Base-by-base conservation (phyloP, 352 stramenopile species). In the Pythium rishiriense region DNA sequence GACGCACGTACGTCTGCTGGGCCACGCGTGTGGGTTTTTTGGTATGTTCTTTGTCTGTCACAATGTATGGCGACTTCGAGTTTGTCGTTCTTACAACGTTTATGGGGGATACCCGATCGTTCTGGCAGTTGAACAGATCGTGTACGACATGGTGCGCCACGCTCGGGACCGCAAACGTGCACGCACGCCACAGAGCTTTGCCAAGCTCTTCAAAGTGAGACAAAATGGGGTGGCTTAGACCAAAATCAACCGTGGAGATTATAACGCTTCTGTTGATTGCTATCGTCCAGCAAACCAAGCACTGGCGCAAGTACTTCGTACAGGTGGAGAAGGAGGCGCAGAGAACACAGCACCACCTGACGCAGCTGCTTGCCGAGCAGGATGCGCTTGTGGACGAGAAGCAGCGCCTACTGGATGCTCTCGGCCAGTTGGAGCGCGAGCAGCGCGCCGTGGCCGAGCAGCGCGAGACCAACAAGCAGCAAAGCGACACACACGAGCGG, bases 261-360 rank as follows among this genome's bases (percentile, higher is more conserved):
- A n/a, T n/a, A n/a, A n/a, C n/a, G n/a, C n/a, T n/a, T n/a, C n/a
- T n/a, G n/a, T n/a, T n/a, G n/a, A n/a, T n/a, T n/a, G n/a, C n/a
- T n/a, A n/a, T n/a, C n/a, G 28, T 55, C 6, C 29, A 84, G 64
- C 83, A 92, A 78, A 88, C 73, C 51, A 83, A 83, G 52, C 85
- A 83, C 49, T 91, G 83, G 81, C 69, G 79, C 4, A 92, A 89
- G 46, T 89, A 90, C 46, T 90, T 83, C 57, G 59, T 76, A 3
- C 59, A 66, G n/a, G 70, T 92, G 5, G 83, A 92, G 46, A 66
- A 68, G 0, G 78, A 87, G 46, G 69, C 64, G 17, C 24, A 31
- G 0, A 56, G 78, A 4, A 46, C 78, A 7, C 57, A 83, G 37
- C 66, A 61, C 21, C 77, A 84, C 24, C 62, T 90, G 3, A 54